These are phyloP conservation scores for Orobanche coerulescens DNA, from an alignment of 257 asterid species.

Conservation along the genomic window DNA sequence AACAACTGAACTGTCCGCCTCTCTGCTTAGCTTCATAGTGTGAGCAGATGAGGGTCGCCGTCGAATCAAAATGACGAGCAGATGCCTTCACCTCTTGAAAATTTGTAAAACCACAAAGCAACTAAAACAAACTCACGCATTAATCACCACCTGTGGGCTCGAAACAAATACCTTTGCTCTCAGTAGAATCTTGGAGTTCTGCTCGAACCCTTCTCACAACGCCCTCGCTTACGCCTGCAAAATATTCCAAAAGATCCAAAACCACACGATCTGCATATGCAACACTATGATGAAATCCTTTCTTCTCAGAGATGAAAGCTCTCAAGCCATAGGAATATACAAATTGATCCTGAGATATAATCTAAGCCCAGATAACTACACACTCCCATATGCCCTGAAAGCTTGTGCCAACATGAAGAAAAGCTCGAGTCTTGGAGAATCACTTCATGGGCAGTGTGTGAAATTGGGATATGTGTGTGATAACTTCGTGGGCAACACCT, in stretches of 20 bases:
- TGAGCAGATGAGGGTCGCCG: not conserved
- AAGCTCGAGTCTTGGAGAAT: slow-evolving; percentile 35
- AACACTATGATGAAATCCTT: slow-evolving; percentile 60
- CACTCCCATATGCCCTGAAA: slow-evolving; percentile 54
- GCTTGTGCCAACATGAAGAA: slow-evolving; percentile 37
- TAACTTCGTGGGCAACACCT: slow-evolving; percentile 43
- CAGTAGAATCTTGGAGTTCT: slow-evolving; percentile 69
- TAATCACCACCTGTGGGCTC: slow-evolving; percentile 47
- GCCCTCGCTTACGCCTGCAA: slow-evolving; percentile 34
- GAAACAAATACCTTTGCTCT: slow-evolving; percentile 47
- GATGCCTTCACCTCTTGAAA: slow-evolving; percentile 40
- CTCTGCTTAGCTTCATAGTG: no score
- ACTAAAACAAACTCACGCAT: slow-evolving; percentile 44
- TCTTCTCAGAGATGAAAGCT: slow-evolving; percentile 36
- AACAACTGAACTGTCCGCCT: no score
- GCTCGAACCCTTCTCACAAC: slow-evolving; percentile 45
- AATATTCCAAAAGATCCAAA: slow-evolving; percentile 40
- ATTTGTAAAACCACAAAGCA: slow-evolving; percentile 43
- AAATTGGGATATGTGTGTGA: slow-evolving; percentile 43
- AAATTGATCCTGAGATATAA: slow-evolving; percentile 34
- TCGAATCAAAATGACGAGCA: slow-evolving; percentile 28
- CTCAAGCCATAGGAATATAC: slow-evolving; percentile 29
- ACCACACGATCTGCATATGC: slow-evolving; percentile 57
- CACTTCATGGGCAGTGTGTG: slow-evolving; percentile 44
- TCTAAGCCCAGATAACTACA: slow-evolving; percentile 54